phyloP scores from a whole-genome alignment of 2,329 filamentous ascomycete species.

The Coleophoma eucalyptorum region DNA sequence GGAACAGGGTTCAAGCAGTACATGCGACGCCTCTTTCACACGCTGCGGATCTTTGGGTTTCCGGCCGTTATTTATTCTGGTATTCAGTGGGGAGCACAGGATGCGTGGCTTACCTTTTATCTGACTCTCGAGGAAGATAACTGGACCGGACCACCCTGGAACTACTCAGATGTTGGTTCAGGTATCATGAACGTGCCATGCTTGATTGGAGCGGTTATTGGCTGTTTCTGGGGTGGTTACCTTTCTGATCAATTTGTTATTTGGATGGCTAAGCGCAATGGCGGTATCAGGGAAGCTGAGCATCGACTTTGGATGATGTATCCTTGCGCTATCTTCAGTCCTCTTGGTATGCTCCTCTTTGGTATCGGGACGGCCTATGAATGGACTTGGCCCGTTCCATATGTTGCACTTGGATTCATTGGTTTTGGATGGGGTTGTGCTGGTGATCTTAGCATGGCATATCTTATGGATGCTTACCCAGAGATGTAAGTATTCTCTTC shows the following conservation, averaged over 20 bases:
- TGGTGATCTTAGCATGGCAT: conserved; percentile 51
- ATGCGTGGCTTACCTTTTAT: conserved; percentile 57
- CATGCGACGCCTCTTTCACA: conserved; percentile 46
- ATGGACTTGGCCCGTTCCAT: conserved; percentile 49
- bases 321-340: conserved; percentile 27
- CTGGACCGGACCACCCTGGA: conserved; percentile 49
- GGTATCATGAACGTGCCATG: conserved; percentile 56
- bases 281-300: conserved; percentile 34
- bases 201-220: conserved; percentile 49
- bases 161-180: conserved; percentile 48
- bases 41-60: conserved; percentile 52
- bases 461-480: conserved; percentile 51
- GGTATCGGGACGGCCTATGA: conserved; percentile 35
- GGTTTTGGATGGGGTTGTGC: conserved; percentile 57
- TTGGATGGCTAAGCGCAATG: conserved; percentile 31
- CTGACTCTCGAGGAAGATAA: conserved; percentile 53
- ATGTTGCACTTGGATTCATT: conserved; percentile 52
- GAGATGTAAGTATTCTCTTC: conserved; percentile 28
- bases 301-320: conserved; percentile 30
- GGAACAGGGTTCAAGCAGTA: conserved; percentile 53
- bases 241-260: conserved; percentile 51
- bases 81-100: conserved; percentile 56
- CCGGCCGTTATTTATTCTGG: conserved; percentile 54
- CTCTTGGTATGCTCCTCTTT: conserved; percentile 36
- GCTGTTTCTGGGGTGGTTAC: conserved; percentile 54